Percentiles rank a stretch among this genome's conserved stretches.
phyloP scores from a whole-genome alignment of 208 protist species.

The Leishmania guyanensis region DNA sequence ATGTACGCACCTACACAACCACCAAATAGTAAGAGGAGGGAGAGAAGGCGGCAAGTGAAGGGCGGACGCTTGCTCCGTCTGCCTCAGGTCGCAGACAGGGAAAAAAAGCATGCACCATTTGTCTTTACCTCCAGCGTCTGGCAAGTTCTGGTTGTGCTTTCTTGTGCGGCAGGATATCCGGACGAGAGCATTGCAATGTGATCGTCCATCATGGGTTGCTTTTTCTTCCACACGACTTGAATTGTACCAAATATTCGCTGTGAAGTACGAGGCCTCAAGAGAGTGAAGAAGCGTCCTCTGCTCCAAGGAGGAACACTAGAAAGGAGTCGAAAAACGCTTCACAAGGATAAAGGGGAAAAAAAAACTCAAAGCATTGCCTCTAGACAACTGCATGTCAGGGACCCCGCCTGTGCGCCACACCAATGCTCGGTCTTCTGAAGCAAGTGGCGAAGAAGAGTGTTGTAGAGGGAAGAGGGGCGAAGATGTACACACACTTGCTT shows the following conservation, averaged over 20 bases:
- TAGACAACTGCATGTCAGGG: background rate
- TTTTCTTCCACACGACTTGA: background rate
- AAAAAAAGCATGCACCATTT: background rate
- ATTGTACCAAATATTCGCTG: background rate
- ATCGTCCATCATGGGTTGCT: background rate
- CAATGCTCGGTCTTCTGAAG: background rate
- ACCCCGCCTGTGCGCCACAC: background rate
- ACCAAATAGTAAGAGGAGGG: background rate
- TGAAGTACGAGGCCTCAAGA: background rate
- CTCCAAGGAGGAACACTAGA: background rate
- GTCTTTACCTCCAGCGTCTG: background rate
- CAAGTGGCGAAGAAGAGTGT: background rate
- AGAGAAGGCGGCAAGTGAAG: background rate
- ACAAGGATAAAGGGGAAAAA: background rate
- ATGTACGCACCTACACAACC: background rate
- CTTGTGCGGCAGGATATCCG: background rate
- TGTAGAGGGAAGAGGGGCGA: background rate
- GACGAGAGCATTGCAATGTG: background rate
- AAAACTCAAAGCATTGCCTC: background rate
- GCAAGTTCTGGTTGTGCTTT: background rate
- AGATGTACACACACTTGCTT: slow-evolving; percentile 7
- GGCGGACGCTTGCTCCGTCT: background rate
- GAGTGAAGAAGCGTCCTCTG: background rate
- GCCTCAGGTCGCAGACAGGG: background rate
- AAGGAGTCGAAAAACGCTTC: background rate